Evolutionary conservation across 345 rosid species (phyloP), one percentile per base, ranked within the genome.

Genomic region (Capsella bursapastoris): DNA sequence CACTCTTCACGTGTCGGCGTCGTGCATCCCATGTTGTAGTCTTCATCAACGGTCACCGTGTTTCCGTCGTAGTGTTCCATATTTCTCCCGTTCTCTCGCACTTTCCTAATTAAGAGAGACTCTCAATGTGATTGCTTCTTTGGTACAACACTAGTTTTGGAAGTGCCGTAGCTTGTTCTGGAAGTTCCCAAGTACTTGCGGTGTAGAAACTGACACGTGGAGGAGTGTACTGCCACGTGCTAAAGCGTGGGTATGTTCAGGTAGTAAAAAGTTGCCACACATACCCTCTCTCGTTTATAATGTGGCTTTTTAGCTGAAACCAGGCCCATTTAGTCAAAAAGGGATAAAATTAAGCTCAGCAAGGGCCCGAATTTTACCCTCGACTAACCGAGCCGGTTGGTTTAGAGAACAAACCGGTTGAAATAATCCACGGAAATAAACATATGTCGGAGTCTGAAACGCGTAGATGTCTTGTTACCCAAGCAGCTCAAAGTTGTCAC

Each of bases 1-100:
- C 76, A 83, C 1, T 70, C 85, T 3, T 72, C 73, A 65, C 74
- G 83, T 41, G 76, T 84, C 14, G 97, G 97, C 7, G 93, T 91
- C 61, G 57, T 81, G 68, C 86, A 89, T 34, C 67, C 86, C 58
- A 81, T 84, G 1, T 71, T 80, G 13, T 55, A 67, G 15, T 73
- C 73, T 13, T 37, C 78, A 51, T 65, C 64, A 58, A 65, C 41
- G 9, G 31, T 47, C 63, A 49, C 38, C 48, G 47, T 64, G 12
- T 34, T 49, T 25, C 57, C 15, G 31, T 43, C 63, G 51, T 70
- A 44, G 47, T 57, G 69, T 6, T 70, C 50, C 76, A 70, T 77
- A 7, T 73, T 29, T 44, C 31, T 43, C 29, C 1, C 2, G 8
- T 16, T 55, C 43, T 66, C 67, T 49, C 22, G 16, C 10, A 44